Evolutionary conservation across 2,329 filamentous ascomycete genomes (phyloP).

Genomic region (Scedosporium aurantiacum): DNA sequence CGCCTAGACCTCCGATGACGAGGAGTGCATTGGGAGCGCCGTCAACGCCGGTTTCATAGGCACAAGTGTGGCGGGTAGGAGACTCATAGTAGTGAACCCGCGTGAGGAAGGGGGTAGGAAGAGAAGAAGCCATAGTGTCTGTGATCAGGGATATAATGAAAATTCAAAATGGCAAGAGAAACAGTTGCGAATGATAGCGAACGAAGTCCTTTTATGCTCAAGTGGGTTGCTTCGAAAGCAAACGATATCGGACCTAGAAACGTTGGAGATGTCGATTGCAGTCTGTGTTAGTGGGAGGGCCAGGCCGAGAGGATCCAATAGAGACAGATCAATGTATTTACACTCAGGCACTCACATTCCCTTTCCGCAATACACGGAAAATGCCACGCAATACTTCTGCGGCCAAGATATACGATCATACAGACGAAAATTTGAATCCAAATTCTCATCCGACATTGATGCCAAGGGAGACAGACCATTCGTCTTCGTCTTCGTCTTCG

Average conservation of each 20-base stretch:
- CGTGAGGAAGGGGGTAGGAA: constrained; percentile 3
- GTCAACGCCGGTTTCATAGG: constrained; percentile 34
- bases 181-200: neutral
- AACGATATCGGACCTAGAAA: no score
- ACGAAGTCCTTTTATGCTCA: neutral
- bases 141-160: neutral
- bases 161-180: neutral
- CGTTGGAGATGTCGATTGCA: no score
- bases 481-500: neutral
- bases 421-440: no score
- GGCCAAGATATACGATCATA: no score
- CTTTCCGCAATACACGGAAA: no score
- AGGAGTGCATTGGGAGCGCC: constrained; percentile 47
- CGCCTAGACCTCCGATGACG: constrained; percentile 60
- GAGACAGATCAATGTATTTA: neutral
- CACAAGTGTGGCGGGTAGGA: constrained; percentile 22
- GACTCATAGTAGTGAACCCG: constrained; percentile 6
- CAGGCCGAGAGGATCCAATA: neutral
- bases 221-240: neutral
- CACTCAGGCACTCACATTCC: neutral
- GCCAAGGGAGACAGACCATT: no score
- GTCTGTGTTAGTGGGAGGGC: no score
- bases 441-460: no score
- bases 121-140: neutral
- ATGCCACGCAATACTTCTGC: no score